These are phyloP conservation scores for Eucalyptus regnans DNA, from an alignment of 345 rosid genomes.

Conservation along the genomic window DNA sequence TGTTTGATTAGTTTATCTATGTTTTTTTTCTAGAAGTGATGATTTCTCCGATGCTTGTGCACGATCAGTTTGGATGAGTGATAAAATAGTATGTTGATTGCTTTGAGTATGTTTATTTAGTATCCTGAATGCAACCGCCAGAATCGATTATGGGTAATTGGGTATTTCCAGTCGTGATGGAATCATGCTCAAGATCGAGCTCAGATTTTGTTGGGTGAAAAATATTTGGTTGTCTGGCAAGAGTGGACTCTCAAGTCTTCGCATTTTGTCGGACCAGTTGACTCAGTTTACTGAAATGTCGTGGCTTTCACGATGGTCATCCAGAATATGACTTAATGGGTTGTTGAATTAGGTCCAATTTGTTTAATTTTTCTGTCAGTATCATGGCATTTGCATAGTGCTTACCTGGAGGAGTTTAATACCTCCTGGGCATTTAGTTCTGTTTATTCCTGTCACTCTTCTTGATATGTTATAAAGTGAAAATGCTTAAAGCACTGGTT, in stretches of 20 bases:
- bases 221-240: background rate
- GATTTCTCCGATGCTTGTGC: background rate
- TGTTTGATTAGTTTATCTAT: background rate
- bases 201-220: background rate
- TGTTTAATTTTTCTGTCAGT: background rate
- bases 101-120: background rate
- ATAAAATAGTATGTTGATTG: background rate
- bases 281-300: background rate
- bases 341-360: background rate
- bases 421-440: background rate
- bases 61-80: background rate
- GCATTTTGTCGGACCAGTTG: background rate
- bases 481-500: background rate
- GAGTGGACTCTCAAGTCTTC: background rate
- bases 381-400: background rate
- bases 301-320: background rate
- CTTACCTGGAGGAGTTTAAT: background rate
- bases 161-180: background rate
- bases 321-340: background rate
- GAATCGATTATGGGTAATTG: background rate
- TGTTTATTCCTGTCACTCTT: background rate
- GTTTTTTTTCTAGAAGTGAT: background rate
- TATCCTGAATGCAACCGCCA: background rate
- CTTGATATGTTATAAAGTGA: background rate
- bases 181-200: background rate